Evolutionary conservation across 2,329 filamentous ascomycete species (phyloP), one percentile per base, ranked within the genome.

Genomic region (Ceratocystis cubensis): DNA sequence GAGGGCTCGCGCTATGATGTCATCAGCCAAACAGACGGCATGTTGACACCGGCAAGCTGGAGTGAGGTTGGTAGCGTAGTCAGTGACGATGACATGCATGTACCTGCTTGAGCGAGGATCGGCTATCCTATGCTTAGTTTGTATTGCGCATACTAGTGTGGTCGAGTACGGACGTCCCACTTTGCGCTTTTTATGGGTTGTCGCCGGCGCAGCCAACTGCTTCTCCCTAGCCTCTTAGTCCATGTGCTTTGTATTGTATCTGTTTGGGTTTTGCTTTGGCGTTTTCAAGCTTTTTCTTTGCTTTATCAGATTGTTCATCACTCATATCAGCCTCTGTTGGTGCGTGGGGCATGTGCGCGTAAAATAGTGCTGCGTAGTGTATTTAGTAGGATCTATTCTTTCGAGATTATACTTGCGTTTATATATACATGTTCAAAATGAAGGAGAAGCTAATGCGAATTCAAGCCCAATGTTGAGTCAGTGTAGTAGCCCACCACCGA

Each of bases 11-110:
- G 82, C 57, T 69, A 81, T 33, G 79, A 85, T 68, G 79, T 85
- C 17, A 74, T 85, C 75, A 86, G 83, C 70, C 81, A 84, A 69
- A 82, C 81, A 70, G 82, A 81, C 20, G 82, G 82, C 37, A 80
- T 85, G 71, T 74, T 78, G 65, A 87, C 84, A 0, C 84, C 84
- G 0, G 79, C 79, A 1, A 85, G 81, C 73, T 87, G 84, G 84
- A 84, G 82, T 5, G 84, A 87, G 72, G 79, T 87, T 15, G 84
- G 83, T 68, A 87, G 84, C 69, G 79, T 84, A 13, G 75, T 85
- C 30, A 86, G 83, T 72, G 82, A 84, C 72, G 81, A 74, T 70
- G 81, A 84, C 62, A 73, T 72, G 8, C 72, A 68, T 50, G 65
- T 71, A 4, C 74, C 73, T 10, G 71, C 72, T n/a, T 76, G 50